Conservation (phyloP, 2,329 filamentous ascomycete genomes). For the Cercospora beticola region DNA sequence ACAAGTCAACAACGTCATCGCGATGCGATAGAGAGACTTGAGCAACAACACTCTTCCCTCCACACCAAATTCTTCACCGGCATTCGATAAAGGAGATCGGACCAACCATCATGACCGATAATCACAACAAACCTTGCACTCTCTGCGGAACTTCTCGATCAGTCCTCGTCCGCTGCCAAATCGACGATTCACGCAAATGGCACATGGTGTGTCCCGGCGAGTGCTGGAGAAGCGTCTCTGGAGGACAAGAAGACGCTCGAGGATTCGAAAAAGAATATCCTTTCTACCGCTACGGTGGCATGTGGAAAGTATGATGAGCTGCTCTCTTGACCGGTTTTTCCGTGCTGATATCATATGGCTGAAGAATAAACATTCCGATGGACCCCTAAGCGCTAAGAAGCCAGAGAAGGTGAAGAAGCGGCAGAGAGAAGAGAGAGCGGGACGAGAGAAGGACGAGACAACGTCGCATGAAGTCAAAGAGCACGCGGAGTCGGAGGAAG, state of each 20-base stretch:
- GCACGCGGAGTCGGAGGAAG: not conserved
- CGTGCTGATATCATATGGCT: not conserved
- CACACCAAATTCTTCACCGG: not conserved
- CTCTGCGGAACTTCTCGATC: conserved; percentile 41
- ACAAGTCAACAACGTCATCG: conserved; percentile 13
- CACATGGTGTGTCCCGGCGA: conserved; percentile 47
- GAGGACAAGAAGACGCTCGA: conserved; percentile 46
- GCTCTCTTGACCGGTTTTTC: not conserved
- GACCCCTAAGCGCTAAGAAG: conserved; percentile 43
- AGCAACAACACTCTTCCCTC: not conserved
- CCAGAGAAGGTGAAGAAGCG: conserved; percentile 42
- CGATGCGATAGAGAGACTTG: not conserved
- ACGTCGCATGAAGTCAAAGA: not conserved
- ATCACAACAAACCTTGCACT: conserved; percentile 43
- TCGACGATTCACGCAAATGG: conserved; percentile 43
- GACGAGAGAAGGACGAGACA: conserved; percentile 1
- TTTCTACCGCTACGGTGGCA: conserved; percentile 40
- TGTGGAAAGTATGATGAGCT: conserved; percentile 40
- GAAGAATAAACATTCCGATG: conserved; percentile 40
- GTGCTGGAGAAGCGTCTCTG: conserved; percentile 47
- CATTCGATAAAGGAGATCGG: not conserved
- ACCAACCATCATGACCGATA: conserved; percentile 10
- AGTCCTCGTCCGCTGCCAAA: conserved; percentile 47
- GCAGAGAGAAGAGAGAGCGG: conserved; percentile 29
- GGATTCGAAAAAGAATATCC: conserved; percentile 36